Evolutionary conservation across 441 rosid genomes (phyloP).

Genomic region (Metrosideros polymorpha): DNA sequence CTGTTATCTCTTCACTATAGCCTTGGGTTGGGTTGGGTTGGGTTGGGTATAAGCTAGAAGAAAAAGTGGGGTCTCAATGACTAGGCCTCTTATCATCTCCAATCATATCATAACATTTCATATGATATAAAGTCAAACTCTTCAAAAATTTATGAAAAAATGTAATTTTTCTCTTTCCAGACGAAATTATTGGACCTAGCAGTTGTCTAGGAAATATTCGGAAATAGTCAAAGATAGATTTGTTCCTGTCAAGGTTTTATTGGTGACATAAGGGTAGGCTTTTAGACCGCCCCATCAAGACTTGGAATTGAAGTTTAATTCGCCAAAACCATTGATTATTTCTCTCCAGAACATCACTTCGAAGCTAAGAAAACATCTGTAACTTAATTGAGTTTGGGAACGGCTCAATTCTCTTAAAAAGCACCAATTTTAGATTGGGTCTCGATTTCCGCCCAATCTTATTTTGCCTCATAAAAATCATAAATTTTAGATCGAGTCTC

Average conservation of each 20-base stretch:
- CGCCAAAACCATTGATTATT: not conserved
- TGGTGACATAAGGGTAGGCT: not conserved
- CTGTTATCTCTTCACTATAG: not conserved
- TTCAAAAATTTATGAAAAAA: rapidly evolving
- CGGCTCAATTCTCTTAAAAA: not conserved
- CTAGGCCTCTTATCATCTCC: not conserved
- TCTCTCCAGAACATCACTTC: not conserved
- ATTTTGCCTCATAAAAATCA: not conserved
- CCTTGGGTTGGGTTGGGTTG: too few species aligned
- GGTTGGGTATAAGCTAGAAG: not conserved
- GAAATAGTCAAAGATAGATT: not conserved
- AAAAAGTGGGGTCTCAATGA: not conserved
- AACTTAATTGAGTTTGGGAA: not conserved
- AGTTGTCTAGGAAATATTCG: not conserved
- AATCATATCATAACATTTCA: not conserved
- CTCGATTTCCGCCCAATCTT: not conserved
- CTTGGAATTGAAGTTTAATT: not conserved
- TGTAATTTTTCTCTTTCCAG: not conserved
- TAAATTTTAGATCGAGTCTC: too few species aligned
- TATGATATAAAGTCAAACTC: not conserved
- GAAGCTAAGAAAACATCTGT: not conserved
- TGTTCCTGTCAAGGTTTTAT: not conserved
- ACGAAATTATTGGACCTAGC: not conserved
- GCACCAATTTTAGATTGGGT: not conserved
- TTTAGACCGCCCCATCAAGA: not conserved